Evolutionary conservation across 192 early-diverging fungal species (phyloP), one percentile per base, ranked within the genome.

Genomic region (Lobosporangium transversale): DNA sequence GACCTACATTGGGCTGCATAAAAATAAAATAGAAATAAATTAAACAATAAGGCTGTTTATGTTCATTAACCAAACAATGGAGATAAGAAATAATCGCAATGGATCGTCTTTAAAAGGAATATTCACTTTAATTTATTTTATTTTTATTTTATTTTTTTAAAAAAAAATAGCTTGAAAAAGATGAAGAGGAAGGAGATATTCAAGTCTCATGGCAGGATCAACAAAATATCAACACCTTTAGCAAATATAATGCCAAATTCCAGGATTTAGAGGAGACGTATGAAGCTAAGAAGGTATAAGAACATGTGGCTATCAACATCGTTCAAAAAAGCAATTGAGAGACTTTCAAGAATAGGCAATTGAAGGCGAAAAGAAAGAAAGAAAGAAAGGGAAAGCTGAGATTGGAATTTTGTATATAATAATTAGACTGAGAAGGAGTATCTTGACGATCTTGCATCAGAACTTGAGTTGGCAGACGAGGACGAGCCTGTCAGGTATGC

Each of bases 161-260:
- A 43, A 58, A 0, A 23, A 44, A 3, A 50, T 67, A 76, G 73
- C 73, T 76, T 48, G 73, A 76, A 62, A 76, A 76, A 36, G 78
- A 89, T 43, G 87, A 90, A 35, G 93, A 96, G 53, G 94, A 96
- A 80, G 86, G 86, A 43, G 94, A 98, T 58, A 88, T 89, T 51
- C 92, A 95, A 71, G 96, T 99, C 27, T 92, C 90, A n/a, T 97
- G 96, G 96, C 90, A 94, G 66, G 97, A 99, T 80, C 97, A 99
- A 83, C 82, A 93, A 59, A 93, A 91, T 58, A 99, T 99, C 80
- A 99, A 99, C 86, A 67, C 83, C 43, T 99, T 99, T 70, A 92
- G 91, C 80, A 92, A 90, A 85, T 84, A 94, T 36, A 97, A 96
- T 64, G 78, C 84, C 27, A 87, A 86, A 27, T 68, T 93, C 54